phyloP scores from a whole-genome alignment of 306 rosid species.

The Sesbania bispinosa region DNA sequence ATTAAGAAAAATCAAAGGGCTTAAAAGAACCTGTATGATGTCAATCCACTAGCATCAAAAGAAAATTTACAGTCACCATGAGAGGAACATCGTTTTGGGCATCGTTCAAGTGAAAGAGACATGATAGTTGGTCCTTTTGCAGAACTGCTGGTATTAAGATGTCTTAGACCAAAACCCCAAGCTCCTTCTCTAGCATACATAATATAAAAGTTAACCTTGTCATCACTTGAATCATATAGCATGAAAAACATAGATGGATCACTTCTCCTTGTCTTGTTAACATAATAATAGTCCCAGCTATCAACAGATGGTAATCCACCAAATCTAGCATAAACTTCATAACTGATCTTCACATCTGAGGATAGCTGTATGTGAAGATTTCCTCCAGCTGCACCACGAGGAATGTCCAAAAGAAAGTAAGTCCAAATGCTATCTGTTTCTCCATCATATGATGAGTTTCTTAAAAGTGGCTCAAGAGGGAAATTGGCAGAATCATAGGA shows the following conservation, averaged over 20 bases:
- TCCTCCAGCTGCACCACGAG: slow-evolving; percentile 89
- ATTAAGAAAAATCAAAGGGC: too few relatives aligned
- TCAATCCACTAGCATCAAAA: slow-evolving; percentile 80
- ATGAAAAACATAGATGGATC: slow-evolving; percentile 68
- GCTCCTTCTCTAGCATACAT: slow-evolving; percentile 88
- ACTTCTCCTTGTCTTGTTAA: slow-evolving; percentile 73
- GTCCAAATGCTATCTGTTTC: slow-evolving; percentile 60
- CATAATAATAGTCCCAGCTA: slow-evolving; percentile 79
- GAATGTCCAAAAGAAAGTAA: slow-evolving; percentile 72
- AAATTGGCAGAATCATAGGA: slow-evolving; percentile 63
- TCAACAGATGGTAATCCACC: slow-evolving; percentile 86
- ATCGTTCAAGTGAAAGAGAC: slow-evolving; percentile 89
- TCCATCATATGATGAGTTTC: slow-evolving; percentile 44
- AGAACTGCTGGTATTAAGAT: slow-evolving; percentile 36
- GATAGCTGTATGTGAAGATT: slow-evolving; percentile 61
- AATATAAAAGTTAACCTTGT: slow-evolving; percentile 64
- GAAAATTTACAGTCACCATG: slow-evolving; percentile 68
- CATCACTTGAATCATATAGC: slow-evolving; percentile 64
- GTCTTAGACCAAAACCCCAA: slow-evolving; percentile 85
- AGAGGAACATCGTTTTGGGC: slow-evolving; percentile 83
- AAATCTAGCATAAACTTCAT: slow-evolving; percentile 80
- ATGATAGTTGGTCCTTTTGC: slow-evolving; percentile 52
- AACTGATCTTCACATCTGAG: slow-evolving; percentile 48
- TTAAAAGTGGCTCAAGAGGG: slow-evolving; percentile 70
- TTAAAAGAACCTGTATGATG: slow-evolving; percentile 71